Conservation (phyloP, 768 basidiomycete genomes). For the Chalciporus piperatus region DNA sequence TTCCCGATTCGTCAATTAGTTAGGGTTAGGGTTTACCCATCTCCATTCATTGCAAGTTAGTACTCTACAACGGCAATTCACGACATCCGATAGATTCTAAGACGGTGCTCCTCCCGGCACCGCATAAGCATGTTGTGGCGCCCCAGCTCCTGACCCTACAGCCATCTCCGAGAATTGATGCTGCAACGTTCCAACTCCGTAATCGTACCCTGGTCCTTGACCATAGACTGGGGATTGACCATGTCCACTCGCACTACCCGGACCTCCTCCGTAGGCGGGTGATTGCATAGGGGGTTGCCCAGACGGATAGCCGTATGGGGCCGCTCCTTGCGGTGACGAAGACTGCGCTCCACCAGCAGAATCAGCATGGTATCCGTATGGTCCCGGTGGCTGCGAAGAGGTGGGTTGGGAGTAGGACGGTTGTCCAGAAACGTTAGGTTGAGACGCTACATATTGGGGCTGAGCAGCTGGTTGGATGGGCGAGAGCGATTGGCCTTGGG, state of each 20-base stretch:
- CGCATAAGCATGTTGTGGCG: slow-evolving; percentile 22
- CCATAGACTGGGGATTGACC: slow-evolving; percentile 18
- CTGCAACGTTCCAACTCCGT: slow-evolving; percentile 23
- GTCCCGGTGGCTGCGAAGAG: slow-evolving; percentile 16
- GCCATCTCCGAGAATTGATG: slow-evolving; percentile 33
- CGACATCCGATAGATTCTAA: slow-evolving; percentile 4
- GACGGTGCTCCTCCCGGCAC: slow-evolving; percentile 17
- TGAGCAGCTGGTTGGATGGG: slow-evolving; percentile 17
- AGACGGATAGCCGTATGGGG: slow-evolving; percentile 18
- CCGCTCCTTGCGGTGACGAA: slow-evolving; percentile 5
- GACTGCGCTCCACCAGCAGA: slow-evolving; percentile 1
- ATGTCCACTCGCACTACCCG: slow-evolving; percentile 23
- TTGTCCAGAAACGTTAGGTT: slow-evolving; percentile 9
- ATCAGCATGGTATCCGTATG: slow-evolving; percentile 22
- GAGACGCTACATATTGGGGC: slow-evolving; percentile 14
- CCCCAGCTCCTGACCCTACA: slow-evolving; percentile 20
- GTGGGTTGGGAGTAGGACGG: slow-evolving; percentile 12
- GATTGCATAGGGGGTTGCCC: slow-evolving; percentile 1
- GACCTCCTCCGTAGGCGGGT: slow-evolving; percentile 16
- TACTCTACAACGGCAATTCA: not conserved
- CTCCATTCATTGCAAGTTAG: not conserved
- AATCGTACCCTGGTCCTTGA: slow-evolving; percentile 21
- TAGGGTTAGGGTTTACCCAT: slow-evolving; percentile 23
- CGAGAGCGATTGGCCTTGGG: slow-evolving; percentile 13
- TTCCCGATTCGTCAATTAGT: not conserved